Evolutionary conservation across 306 rosid species (phyloP), one percentile per base, ranked within the genome.

Genomic region (Psophocarpus tetragonolobus): DNA sequence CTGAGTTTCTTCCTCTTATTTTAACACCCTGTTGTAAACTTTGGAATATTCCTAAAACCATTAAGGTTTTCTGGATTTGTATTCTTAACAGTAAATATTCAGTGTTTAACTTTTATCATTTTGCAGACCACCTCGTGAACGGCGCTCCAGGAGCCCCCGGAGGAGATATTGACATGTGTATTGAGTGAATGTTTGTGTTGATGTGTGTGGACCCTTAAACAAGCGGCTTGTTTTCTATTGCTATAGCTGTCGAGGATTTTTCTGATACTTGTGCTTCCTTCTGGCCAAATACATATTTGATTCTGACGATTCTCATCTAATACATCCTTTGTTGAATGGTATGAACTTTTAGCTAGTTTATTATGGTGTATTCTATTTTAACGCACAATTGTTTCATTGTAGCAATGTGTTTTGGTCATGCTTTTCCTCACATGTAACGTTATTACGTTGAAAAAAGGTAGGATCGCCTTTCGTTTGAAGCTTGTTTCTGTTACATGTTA

Each of bases 71-170:
- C 38, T 50, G 14, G 32, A 29, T 13, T 60, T 30, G 39, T 14
- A 14, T 21, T 67, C 6, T n/a, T n/a, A n/a, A n/a, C n/a, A n/a
- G n/a, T 41, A 67, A 23, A 11, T 13, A 39, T 80, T 51, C 17
- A 0, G 6, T 44, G 68, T 36, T 56, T 13, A 56, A 8, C 68
- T 76, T 63, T 73, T 61, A 62, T 15, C 48, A 45, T 51, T 74
- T 81, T 84, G 82, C 90, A 95, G 99, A 72, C 88, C 88, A 18
- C 39, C 83, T 47, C 76, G 98, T 36, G 98, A 94, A 58, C 91
- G 97, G 3, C 99, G 97, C 66, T 95, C 99, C 10, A 86, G 99
- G 92, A 95, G 99, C 74, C 99, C 98, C 7, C 78, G 97, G 85
- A 91, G 96, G 83, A 91, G 97, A 91, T 91, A 91, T 65, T 94